These are phyloP conservation scores for Lactifluus piperatus DNA, from an alignment of 768 basidiomycete species.

Conservation along the genomic window DNA sequence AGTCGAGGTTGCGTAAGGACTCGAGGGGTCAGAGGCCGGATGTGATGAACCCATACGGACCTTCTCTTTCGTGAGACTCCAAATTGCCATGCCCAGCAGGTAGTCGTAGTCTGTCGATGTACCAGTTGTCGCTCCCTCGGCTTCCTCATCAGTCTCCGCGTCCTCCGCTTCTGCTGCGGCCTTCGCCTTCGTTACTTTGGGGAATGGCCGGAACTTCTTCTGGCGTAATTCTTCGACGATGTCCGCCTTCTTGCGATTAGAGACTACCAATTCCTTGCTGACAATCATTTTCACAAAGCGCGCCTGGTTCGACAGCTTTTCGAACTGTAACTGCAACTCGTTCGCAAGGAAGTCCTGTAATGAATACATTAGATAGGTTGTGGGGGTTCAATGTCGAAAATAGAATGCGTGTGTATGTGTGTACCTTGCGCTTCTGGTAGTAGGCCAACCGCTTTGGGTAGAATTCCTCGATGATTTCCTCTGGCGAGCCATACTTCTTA, in stretches of 20 bases:
- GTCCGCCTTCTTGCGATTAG: constrained; percentile 81
- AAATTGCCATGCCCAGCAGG: constrained; percentile 90
- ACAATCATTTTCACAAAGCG: constrained; percentile 97
- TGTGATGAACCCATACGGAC: constrained; percentile 29
- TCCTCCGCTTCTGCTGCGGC: constrained; percentile 59
- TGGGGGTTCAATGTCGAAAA: background rate
- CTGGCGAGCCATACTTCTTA: constrained; percentile 82
- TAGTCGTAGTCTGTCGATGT: constrained; percentile 78
- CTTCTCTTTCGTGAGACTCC: constrained; percentile 90
- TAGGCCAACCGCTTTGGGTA: constrained; percentile 80
- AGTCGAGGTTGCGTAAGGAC: background rate
- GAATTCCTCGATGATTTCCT: constrained; percentile 90
- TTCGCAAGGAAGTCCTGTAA: constrained; percentile 75
- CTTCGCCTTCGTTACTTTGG: constrained; percentile 64
- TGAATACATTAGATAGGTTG: background rate
- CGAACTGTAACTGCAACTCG: constrained; percentile 72
- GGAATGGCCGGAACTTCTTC: constrained; percentile 85
- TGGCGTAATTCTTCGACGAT: constrained; percentile 78
- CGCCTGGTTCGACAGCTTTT: constrained; percentile 88
- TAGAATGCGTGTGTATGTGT: constrained; percentile 12
- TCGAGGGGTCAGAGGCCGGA: background rate
- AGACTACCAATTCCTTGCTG: constrained; percentile 68
- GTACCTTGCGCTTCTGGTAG: constrained; percentile 94
- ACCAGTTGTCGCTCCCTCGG: constrained; percentile 38
- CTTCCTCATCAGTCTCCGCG: constrained; percentile 44